Conservation (phyloP, 305 asterid species). For the Fraxinus sp. region DNA sequence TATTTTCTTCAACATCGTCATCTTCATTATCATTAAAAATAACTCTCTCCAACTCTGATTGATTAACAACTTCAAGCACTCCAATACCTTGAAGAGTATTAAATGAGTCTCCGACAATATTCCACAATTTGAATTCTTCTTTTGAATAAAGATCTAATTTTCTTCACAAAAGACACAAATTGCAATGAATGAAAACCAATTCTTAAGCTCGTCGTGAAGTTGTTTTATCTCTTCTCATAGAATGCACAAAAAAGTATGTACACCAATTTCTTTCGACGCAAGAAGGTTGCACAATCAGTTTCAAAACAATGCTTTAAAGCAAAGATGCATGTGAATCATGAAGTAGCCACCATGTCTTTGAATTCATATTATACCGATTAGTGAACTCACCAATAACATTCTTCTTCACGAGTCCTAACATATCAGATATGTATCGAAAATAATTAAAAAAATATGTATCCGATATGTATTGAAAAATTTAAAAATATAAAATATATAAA, state of each 20-base stretch:
- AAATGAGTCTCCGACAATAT: background rate
- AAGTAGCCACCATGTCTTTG: no score
- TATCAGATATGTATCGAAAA: no score
- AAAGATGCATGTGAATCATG: no score
- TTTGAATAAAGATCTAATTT: background rate
- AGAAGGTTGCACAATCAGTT: background rate
- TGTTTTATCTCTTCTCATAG: background rate
- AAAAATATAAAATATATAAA: no score
- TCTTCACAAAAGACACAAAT: background rate
- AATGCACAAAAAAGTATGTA: background rate
- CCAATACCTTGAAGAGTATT: background rate
- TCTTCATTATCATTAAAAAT: background rate
- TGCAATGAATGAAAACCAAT: background rate
- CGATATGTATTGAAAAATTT: no score
- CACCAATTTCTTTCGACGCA: background rate
- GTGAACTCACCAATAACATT: no score
- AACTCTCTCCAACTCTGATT: background rate
- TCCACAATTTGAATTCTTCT: background rate
- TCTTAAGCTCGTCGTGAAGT: background rate
- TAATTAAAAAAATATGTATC: no score
- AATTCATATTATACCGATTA: no score
- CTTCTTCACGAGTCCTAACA: no score
- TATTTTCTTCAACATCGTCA: background rate
- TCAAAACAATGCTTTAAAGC: no score
- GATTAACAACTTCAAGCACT: no score